Percentiles rank a stretch among this genome's conserved stretches.
Conservation (phyloP, 2,329 filamentous ascomycete species). For the Fonsecaea erecta region DNA sequence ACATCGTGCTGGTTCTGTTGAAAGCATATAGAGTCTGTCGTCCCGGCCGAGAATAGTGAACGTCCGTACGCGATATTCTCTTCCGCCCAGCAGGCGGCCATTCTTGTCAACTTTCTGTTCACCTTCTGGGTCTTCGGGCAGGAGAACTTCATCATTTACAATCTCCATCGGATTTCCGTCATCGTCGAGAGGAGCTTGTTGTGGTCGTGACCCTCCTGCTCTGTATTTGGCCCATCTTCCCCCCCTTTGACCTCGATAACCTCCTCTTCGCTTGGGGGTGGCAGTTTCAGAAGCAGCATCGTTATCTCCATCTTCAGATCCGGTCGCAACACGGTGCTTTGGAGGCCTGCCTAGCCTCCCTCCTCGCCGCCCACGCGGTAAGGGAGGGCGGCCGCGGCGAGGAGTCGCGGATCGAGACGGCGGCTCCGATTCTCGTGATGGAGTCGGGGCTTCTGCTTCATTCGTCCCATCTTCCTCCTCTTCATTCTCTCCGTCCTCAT, state of each 20-base stretch:
- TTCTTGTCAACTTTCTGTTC: constrained; percentile 92
- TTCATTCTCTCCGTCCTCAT: constrained; percentile 41
- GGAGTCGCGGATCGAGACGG: constrained; percentile 58
- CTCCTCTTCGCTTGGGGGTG: constrained; percentile 67
- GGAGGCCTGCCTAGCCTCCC: constrained; percentile 75
- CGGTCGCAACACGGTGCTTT: constrained; percentile 81
- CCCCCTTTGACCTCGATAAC: constrained; percentile 63
- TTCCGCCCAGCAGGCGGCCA: constrained; percentile 78
- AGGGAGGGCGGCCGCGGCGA: constrained; percentile 60
- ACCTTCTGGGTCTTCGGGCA: constrained; percentile 85
- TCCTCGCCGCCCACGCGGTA: constrained; percentile 23
- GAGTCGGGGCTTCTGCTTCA: constrained; percentile 51
- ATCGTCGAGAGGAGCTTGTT: constrained; percentile 85
- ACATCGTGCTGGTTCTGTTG: constrained; percentile 93
- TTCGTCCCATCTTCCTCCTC: constrained; percentile 43
- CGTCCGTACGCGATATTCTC: constrained; percentile 93
- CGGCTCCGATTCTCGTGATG: constrained; percentile 49
- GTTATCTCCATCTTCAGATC: constrained; percentile 65
- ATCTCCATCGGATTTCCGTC: constrained; percentile 92
- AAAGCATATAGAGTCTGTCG: constrained; percentile 93
- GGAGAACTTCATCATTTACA: constrained; percentile 84
- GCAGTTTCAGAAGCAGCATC: constrained; percentile 49
- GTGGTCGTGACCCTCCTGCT: constrained; percentile 74
- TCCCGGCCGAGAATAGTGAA: constrained; percentile 88
- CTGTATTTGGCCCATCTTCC: constrained; percentile 75